Evolutionary conservation across 148 eudicot species (phyloP).

Genomic region (Limonium bicolor): DNA sequence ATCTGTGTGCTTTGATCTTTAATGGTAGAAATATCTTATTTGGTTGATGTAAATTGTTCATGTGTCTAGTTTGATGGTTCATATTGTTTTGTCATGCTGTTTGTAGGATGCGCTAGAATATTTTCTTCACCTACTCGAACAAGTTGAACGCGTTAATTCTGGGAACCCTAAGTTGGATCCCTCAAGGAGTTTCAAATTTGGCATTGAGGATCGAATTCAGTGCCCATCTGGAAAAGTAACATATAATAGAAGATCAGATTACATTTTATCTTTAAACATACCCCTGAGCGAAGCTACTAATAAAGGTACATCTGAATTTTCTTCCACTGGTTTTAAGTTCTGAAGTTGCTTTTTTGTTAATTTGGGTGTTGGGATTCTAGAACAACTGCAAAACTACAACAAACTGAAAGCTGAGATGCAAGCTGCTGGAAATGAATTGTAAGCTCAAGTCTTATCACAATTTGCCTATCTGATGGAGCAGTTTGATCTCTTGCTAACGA

Average conservation of each 20-base stretch:
- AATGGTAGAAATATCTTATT: too few species aligned
- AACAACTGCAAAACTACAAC: constrained; percentile 52
- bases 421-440: constrained; percentile 56
- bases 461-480: too few species aligned
- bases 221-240: constrained; percentile 94
- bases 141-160: constrained; percentile 74
- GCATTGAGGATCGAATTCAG: constrained; percentile 81
- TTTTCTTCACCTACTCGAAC: constrained; percentile 89
- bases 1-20: too few species aligned
- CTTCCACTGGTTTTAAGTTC: neutral
- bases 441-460: constrained; percentile 23
- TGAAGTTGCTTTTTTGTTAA: constrained; percentile 5
- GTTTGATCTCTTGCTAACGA: too few species aligned
- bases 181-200: constrained; percentile 82
- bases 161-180: constrained; percentile 64
- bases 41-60: too few species aligned
- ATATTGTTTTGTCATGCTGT: too few species aligned
- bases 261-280: constrained; percentile 69
- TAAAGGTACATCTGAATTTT: constrained; percentile 34
- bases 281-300: constrained; percentile 74
- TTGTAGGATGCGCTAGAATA: constrained; percentile 90
- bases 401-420: constrained; percentile 42
- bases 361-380: constrained; percentile 26
- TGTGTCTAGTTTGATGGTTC: too few species aligned
- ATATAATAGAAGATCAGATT: constrained; percentile 69